phyloP scores from a whole-genome alignment of 2,329 filamentous ascomycete species.

The Fusarium incarnatum region DNA sequence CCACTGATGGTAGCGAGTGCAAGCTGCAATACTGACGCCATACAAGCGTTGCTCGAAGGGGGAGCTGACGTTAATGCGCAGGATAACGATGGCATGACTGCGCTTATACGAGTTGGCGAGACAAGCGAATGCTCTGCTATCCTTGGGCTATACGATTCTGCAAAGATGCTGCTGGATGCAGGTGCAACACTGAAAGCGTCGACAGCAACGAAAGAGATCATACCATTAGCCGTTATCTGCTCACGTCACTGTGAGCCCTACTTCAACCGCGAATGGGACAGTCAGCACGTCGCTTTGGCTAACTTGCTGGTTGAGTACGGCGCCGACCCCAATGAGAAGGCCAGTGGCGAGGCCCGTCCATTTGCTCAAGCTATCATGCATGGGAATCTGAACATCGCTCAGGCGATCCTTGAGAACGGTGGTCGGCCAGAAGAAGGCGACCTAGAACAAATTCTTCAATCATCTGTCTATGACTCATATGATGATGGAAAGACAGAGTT shows the following conservation, averaged over 20 bases:
- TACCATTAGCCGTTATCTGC: constrained; percentile 44
- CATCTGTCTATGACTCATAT: constrained; percentile 41
- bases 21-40: constrained; percentile 44
- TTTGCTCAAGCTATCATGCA: constrained; percentile 44
- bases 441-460: constrained; percentile 35
- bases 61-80: constrained; percentile 44
- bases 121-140: constrained; percentile 43
- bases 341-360: constrained; percentile 32
- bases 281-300: constrained; percentile 43
- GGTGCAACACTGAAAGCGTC: constrained; percentile 39
- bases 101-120: constrained; percentile 43
- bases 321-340: constrained; percentile 45
- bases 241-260: constrained; percentile 42
- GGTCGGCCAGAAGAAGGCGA: constrained; percentile 43
- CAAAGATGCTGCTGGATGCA: constrained; percentile 43
- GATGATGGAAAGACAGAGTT: constrained; percentile 45
- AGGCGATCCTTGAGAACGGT: constrained; percentile 41
- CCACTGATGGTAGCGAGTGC: constrained; percentile 46
- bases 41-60: constrained; percentile 41
- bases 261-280: constrained; percentile 42
- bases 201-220: constrained; percentile 39
- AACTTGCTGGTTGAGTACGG: constrained; percentile 44
- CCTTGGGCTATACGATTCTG: constrained; percentile 37
- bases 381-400: constrained; percentile 40
- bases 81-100: constrained; percentile 44